Evolutionary conservation across 208 protist genomes (phyloP), one percentile per base, ranked within the genome.

Genomic region (Porcisia deanei): DNA sequence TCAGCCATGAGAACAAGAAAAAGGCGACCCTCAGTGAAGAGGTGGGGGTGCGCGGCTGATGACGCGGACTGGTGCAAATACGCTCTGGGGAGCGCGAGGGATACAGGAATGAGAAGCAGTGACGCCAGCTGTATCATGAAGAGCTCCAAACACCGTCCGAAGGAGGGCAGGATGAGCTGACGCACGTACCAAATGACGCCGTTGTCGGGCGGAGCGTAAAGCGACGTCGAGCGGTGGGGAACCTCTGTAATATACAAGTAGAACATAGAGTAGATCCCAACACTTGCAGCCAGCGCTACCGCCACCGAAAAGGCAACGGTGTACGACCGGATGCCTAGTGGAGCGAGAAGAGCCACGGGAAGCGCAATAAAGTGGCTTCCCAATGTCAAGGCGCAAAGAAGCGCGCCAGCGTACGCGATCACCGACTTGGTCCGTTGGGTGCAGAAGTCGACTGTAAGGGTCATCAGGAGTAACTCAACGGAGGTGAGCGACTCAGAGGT

Each of bases 101-200:
- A 47, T 10, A 86, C 63, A 1, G 78, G 84, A 30, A 82, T 73
- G n/a, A 82, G 41, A 47, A 93, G 34, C 41, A 89, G n/a, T 16
- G 87, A 60, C 66, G 92, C 87, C 22, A 96, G 59, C 71, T 92
- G 84, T 81, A 89, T 30, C 73, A 82, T 82, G 71, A 91, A 68
- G 34, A 88, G 70, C 54, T 87, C 85, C 43, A 93, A 72, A 47
- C 79, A 88, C 34, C 85, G 79, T 41, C 73, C 72, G 76, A 94
- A 94, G 53, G 77, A 78, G 2, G 86, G 76, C 12, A 93, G 80
- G 22, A 90, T 81, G 45, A 93, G 79, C 78, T 94, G 88, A 7
- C 88, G 86, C 77, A 94, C 88, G 71, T 94, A 94, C 90, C 92
- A 94, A 81, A 89, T 83, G 34, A 87, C 80, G 22, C 87, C 85